A percentile compares a stretch with the other conserved stretches of the same genome.
phyloP scores from a whole-genome alignment of 805 yeast genomes.

The Debaryomyces castellii region DNA sequence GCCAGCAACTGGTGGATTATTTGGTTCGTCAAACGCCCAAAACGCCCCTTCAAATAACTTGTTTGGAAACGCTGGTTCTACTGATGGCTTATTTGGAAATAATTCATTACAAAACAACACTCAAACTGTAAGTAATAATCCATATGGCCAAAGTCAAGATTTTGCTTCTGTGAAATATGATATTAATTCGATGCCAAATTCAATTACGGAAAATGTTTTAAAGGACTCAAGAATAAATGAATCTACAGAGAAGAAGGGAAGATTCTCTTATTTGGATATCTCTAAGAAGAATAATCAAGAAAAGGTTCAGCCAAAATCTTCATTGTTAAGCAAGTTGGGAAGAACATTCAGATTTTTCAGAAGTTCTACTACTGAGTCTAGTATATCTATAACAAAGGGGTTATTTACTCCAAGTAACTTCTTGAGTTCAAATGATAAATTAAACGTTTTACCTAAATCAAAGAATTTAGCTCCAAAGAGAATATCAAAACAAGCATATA shows the following conservation, averaged over 20 bases:
- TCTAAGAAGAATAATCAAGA: conserved; percentile 2
- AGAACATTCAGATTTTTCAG: conserved; percentile 34
- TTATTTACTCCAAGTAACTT: conserved; percentile 29
- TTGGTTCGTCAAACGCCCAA: conserved; percentile 11
- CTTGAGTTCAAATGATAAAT: conserved; percentile 11
- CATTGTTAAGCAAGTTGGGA: conserved; percentile 32
- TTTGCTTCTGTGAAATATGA: conserved; percentile 19
- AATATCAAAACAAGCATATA: conserved; percentile 6
- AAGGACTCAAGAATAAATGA: conserved; percentile 11
- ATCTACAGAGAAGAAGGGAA: conserved; percentile 14
- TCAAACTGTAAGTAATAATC: conserved; percentile 15
- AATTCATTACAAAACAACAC: background rate
- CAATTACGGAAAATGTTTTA: conserved; percentile 30
- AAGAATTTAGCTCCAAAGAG: conserved; percentile 6
- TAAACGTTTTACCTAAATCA: conserved; percentile 7
- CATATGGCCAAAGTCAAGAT: conserved; percentile 29
- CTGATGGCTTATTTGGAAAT: conserved; percentile 8
- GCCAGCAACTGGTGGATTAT: conserved; percentile 23
- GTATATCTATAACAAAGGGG: conserved; percentile 26
- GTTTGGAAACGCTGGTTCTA: conserved; percentile 7
- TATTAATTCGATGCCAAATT: conserved; percentile 27
- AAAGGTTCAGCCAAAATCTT: conserved; percentile 16
- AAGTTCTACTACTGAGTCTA: conserved; percentile 10
- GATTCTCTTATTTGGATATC: conserved; percentile 14
- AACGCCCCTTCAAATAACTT: background rate